Evolutionary conservation across 2,329 filamentous ascomycete genomes (phyloP), one percentile per base, ranked within the genome.

Genomic region (Fusarium bactridioides): DNA sequence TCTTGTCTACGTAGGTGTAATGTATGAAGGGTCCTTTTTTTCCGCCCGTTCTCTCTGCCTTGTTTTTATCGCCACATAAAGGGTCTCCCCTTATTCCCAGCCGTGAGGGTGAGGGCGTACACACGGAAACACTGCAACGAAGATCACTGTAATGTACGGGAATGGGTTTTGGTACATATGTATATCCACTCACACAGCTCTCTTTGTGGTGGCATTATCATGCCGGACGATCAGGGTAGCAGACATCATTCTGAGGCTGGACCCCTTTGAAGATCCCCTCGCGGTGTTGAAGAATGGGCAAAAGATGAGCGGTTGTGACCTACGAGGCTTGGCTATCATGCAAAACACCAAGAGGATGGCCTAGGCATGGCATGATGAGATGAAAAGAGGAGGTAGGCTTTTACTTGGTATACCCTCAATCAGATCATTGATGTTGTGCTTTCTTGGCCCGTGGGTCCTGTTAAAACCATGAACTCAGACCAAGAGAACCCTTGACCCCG

Each of bases 11-110:
- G 58, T 53, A 38, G 37, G n/a, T 45, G 47, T 33, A 50, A 57
- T 72, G 69, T 71, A 70, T 69, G 60, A 72, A 72, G 69, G 69
- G 69, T 72, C 69, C 68, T 64, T 19, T 25, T 27, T 53, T 23
- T 6, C 16, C 16, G 10, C 21, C 57, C 43, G 45, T 31, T 33
- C 51, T 43, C 16, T 40, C 18, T 44, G 37, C 61, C 58, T 61
- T 61, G 55, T 25, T 48, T 37, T 61, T n/a, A 54, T 69, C 33
- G 69, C 69, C 69, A 72, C 70, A 33, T 38, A 37, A 68, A 68
- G 64, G 65, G 65, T 68, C 33, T 27, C 43, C 43, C 45, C 35
- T 37, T 55, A 23, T 50, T 25, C 38, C 19, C 51, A 41, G 44
- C 29, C 37, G 41, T 54, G 45, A 55, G 25, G 31, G 64, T 59